A percentile compares a stretch with the other conserved stretches of the same genome.
Evolutionary conservation across 805 yeast genomes (phyloP).

Genomic region (Yarrowia sp.): DNA sequence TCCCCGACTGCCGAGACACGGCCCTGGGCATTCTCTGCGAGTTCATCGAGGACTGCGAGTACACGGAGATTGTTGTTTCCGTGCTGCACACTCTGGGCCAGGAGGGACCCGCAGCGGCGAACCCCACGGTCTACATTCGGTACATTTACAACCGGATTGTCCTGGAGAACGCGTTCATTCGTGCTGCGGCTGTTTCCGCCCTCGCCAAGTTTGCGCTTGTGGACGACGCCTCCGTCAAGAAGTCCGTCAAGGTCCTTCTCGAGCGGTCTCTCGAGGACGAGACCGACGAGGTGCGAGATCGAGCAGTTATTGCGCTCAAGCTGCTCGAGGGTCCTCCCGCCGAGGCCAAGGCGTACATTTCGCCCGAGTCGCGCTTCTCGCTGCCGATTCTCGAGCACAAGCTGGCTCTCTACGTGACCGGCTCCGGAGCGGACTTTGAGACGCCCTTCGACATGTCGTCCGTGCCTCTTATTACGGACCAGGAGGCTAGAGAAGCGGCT

Average conservation of each 20-base stretch:
- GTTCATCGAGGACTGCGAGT: conserved; percentile 97
- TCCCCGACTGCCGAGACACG: conserved; percentile 76
- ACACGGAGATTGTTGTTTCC: conserved; percentile 88
- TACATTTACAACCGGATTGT: conserved; percentile 96
- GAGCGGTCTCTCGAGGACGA: conserved; percentile 80
- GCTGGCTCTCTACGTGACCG: conserved; percentile 65
- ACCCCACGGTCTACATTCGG: conserved; percentile 88
- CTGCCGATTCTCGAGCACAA: conserved; percentile 75
- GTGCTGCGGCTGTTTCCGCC: conserved; percentile 94
- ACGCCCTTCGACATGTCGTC: conserved; percentile 67
- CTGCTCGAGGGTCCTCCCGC: conserved; percentile 49
- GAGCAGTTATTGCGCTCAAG: conserved; percentile 83
- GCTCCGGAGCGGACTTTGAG: conserved; percentile 45
- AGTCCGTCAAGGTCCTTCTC: conserved; percentile 71
- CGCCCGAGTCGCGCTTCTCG: conserved; percentile 68
- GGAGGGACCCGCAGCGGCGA: conserved; percentile 84
- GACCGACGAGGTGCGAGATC: conserved; percentile 97
- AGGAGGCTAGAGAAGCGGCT: conserved; percentile 41
- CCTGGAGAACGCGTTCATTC: conserved; percentile 88
- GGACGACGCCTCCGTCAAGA: conserved; percentile 60
- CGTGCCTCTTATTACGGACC: conserved; percentile 53
- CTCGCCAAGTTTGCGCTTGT: conserved; percentile 84
- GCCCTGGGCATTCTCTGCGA: conserved; percentile 91
- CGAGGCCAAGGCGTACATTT: conserved; percentile 49
- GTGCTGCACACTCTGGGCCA: conserved; percentile 87